These are phyloP conservation scores for Talaromyces sp. DNA, from an alignment of 2,329 filamentous ascomycete genomes.

Conservation along the genomic window DNA sequence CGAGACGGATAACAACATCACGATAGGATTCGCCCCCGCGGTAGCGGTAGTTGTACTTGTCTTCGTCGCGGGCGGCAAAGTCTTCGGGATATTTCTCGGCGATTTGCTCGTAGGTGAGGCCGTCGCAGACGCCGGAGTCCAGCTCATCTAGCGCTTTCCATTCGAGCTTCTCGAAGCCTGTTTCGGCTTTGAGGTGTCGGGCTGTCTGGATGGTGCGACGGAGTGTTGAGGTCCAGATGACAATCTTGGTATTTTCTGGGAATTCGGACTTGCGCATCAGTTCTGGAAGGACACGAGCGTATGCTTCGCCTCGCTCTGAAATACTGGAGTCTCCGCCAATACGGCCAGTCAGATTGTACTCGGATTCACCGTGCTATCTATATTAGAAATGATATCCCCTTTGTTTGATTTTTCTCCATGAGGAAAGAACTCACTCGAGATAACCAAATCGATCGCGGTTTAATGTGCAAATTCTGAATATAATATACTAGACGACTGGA, in stretches of 20 bases:
- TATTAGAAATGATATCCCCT: constrained; percentile 19
- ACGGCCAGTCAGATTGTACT: constrained; percentile 85
- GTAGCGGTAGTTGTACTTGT: constrained; percentile 99
- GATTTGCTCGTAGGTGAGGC: constrained; percentile 94
- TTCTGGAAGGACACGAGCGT: constrained; percentile 80
- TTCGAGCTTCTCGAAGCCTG: constrained; percentile 83
- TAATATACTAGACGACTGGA: constrained; percentile 97
- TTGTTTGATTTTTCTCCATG: neutral
- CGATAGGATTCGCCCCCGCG: constrained; percentile 94
- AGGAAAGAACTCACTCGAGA: constrained; percentile 69
- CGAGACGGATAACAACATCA: constrained; percentile 94
- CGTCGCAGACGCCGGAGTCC: constrained; percentile 94
- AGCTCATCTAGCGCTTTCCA: constrained; percentile 99
- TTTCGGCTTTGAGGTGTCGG: constrained; percentile 72
- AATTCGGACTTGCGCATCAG: constrained; percentile 84
- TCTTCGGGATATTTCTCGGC: constrained; percentile 89
- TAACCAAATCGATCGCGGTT: constrained; percentile 93
- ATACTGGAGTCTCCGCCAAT: constrained; percentile 92
- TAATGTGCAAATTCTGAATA: constrained; percentile 97
- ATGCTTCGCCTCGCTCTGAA: constrained; percentile 82
- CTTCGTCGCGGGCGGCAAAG: constrained; percentile 91
- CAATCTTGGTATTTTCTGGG: constrained; percentile 65
- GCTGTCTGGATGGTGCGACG: constrained; percentile 90
- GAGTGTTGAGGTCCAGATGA: constrained; percentile 75
- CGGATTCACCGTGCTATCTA: constrained; percentile 83